Conservation (phyloP, 768 basidiomycete species). For the Russula brevipes region DNA sequence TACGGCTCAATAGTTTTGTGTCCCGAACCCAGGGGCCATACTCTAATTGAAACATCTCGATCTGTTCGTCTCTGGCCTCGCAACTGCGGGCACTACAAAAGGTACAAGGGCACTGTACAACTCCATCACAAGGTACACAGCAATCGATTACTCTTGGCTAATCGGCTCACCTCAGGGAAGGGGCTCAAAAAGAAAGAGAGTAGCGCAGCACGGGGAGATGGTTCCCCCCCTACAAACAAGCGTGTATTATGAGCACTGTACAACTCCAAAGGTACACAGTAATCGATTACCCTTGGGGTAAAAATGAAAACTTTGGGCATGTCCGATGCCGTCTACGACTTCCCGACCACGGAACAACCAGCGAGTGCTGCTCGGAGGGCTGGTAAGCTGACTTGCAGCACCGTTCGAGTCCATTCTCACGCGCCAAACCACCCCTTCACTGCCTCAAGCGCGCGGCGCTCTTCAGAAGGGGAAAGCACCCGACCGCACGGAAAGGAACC, state of each 20-base stretch:
- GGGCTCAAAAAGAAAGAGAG: no score
- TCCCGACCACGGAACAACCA: slow-evolving; percentile 21
- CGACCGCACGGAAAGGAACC: slow-evolving; percentile 21
- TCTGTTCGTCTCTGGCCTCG: no score
- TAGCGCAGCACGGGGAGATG: no score
- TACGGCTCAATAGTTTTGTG: neutral
- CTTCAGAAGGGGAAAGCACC: slow-evolving; percentile 31
- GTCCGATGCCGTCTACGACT: slow-evolving; percentile 32
- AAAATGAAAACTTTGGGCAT: slow-evolving; percentile 2
- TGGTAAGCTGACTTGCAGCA: slow-evolving; percentile 30
- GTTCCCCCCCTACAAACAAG: no score
- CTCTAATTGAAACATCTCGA: slow-evolving; percentile 15
- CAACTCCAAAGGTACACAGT: no score
- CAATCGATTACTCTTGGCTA: no score
- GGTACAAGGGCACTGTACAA: neutral
- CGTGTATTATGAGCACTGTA: no score
- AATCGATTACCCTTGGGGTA: no score
- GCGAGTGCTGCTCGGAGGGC: neutral
- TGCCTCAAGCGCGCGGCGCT: slow-evolving; percentile 27
- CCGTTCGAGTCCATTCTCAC: slow-evolving; percentile 26
- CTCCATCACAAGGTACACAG: no score
- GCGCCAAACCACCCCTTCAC: slow-evolving; percentile 34
- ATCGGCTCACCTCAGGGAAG: no score
- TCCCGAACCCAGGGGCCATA: neutral
- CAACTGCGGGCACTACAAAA: neutral